A percentile compares a stretch with the other conserved stretches of the same genome.
Conservation (phyloP, 2,329 filamentous ascomycete genomes). For the Pseudopyrenochaeta lycopersici region DNA sequence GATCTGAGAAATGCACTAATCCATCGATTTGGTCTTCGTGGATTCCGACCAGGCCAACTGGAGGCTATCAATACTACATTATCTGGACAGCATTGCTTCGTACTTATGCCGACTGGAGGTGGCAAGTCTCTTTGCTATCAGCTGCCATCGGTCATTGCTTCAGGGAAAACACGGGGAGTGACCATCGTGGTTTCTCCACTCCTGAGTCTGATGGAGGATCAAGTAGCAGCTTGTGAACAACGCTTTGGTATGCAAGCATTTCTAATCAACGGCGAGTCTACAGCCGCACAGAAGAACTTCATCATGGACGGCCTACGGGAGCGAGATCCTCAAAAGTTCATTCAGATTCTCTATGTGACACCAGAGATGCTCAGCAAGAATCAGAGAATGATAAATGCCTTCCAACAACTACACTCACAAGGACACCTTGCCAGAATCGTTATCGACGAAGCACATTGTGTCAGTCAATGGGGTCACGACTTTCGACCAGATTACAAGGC, state of each 20-base stretch:
- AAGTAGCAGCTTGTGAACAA: slow-evolving; percentile 78
- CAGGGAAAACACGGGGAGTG: slow-evolving; percentile 82
- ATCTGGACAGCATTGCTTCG: slow-evolving; percentile 86
- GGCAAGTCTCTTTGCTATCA: slow-evolving; percentile 98
- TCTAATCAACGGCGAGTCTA: slow-evolving; percentile 81
- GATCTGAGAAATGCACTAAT: slow-evolving; percentile 85
- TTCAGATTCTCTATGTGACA: slow-evolving; percentile 93
- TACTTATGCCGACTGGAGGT: slow-evolving; percentile 97
- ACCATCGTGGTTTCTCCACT: slow-evolving; percentile 96
- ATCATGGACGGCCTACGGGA: slow-evolving; percentile 73
- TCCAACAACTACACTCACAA: slow-evolving; percentile 74
- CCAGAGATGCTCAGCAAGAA: slow-evolving; percentile 96
- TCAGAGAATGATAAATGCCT: slow-evolving; percentile 68
- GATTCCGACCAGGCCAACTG: slow-evolving; percentile 90
- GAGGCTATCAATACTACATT: slow-evolving; percentile 96
- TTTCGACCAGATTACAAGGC: slow-evolving; percentile 96
- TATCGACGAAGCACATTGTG: slow-evolving; percentile 98
- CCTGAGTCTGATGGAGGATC: slow-evolving; percentile 96
- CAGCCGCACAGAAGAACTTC: slow-evolving; percentile 67
- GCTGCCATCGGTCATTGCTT: slow-evolving; percentile 82
- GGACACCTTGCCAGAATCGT: slow-evolving; percentile 86
- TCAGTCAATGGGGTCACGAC: slow-evolving; percentile 99
- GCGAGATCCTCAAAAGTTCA: slow-evolving; percentile 73
- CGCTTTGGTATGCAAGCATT: slow-evolving; percentile 80
- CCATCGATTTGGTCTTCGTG: slow-evolving; percentile 82